Evolutionary conservation across 768 basidiomycete species (phyloP).

Genomic region (Chlorophyllum brunneum): DNA sequence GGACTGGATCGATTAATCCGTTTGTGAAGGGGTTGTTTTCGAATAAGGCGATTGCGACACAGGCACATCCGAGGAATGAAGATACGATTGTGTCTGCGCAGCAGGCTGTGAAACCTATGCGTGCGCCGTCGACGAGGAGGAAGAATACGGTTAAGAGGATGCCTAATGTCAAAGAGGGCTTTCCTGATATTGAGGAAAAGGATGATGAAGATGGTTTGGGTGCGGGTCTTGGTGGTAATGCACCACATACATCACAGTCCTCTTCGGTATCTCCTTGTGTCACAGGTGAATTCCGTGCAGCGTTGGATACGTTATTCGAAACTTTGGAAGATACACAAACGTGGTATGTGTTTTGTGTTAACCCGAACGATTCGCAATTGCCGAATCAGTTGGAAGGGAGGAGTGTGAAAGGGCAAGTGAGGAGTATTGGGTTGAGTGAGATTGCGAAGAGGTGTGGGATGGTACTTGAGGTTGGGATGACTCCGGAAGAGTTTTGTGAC

Average conservation of each 20-base stretch:
- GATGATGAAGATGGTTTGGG: conserved; percentile 44
- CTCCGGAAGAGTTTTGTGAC: conserved; percentile 80
- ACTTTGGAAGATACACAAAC: conserved; percentile 86
- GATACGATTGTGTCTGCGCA: conserved; percentile 95
- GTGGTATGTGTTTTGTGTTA: conserved; percentile 92
- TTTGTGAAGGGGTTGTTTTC: conserved; percentile 92
- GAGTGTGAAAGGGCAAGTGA: conserved; percentile 88
- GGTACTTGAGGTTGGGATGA: conserved; percentile 82
- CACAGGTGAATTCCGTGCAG: conserved; percentile 83
- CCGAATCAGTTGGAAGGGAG: conserved; percentile 93
- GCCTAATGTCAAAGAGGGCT: conserved; percentile 45
- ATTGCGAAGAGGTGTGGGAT: conserved; percentile 63
- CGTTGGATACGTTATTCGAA: conserved; percentile 81
- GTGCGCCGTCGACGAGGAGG: conserved; percentile 84
- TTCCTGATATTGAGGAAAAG: conserved; percentile 40
- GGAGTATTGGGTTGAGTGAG: conserved; percentile 75
- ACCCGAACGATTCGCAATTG: conserved; percentile 92
- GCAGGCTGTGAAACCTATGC: conserved; percentile 91
- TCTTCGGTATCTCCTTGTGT: conserved; percentile 53
- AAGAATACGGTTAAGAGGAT: conserved; percentile 70
- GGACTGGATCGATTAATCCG: conserved; percentile 82
- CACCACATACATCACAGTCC: background rate
- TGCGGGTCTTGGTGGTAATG: background rate
- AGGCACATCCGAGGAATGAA: conserved; percentile 88
- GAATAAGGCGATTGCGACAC: conserved; percentile 84